Conservation (phyloP, 2,329 filamentous ascomycete genomes). For the Phyllosticta citribraziliensis region DNA sequence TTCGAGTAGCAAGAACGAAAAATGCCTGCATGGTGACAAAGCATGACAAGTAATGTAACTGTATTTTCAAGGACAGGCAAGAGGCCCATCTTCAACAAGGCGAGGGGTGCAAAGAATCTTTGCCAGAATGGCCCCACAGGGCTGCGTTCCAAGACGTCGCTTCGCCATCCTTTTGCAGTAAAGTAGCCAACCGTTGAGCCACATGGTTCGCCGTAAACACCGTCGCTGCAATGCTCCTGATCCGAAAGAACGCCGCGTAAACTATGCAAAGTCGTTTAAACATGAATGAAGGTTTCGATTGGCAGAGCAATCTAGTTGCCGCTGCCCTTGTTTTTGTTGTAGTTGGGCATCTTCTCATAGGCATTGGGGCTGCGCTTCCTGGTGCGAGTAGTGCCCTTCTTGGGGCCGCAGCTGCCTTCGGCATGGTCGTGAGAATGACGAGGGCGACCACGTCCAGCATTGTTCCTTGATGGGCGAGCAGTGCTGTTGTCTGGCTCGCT, state of each 20-base stretch:
- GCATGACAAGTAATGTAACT: not conserved
- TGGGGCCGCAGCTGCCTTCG: slow-evolving; percentile 22
- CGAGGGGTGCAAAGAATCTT: not conserved
- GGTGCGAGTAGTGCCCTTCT: slow-evolving; percentile 30
- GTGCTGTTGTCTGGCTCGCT: slow-evolving; percentile 44
- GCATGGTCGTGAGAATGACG: slow-evolving; percentile 22
- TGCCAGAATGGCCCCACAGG: not conserved
- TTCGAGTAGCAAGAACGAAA: not conserved
- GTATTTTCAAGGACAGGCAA: not conserved
- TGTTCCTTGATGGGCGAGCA: slow-evolving; percentile 29
- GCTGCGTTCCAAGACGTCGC: not conserved
- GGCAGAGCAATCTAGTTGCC: not conserved
- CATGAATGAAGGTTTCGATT: not conserved
- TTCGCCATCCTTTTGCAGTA: not conserved
- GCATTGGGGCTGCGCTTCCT: slow-evolving; percentile 65
- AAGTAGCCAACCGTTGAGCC: not conserved
- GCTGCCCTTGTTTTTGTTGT: slow-evolving; percentile 5
- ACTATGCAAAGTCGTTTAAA: slow-evolving; percentile 7
- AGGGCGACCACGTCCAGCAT: slow-evolving; percentile 16
- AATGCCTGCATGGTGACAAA: not conserved
- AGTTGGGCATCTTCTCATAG: slow-evolving; percentile 64
- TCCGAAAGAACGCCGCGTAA: slow-evolving; percentile 1
- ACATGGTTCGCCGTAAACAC: not conserved
- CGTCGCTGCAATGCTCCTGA: slow-evolving; percentile 8
- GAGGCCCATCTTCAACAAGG: not conserved